A percentile compares a stretch with the other conserved stretches of the same genome.
phyloP scores from a whole-genome alignment of 148 eudicot genomes.

The Rhododendron kiyosumense region DNA sequence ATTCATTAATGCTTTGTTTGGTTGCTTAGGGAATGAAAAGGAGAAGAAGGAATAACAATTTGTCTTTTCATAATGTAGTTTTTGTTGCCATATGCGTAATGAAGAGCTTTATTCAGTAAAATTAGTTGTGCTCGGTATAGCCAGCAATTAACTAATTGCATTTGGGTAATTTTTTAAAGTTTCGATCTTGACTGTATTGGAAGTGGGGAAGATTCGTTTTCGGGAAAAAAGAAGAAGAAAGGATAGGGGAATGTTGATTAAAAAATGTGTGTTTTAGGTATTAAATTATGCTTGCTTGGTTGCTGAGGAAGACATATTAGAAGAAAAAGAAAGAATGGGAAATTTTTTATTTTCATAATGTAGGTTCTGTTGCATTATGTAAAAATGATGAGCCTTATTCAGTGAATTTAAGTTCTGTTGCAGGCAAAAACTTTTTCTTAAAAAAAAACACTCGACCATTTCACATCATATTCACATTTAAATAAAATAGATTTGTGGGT shows the following conservation, averaged over 20 bases:
- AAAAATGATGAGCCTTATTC: background rate
- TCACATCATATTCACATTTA: background rate
- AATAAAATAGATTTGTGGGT: no score
- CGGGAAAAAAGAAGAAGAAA: no score
- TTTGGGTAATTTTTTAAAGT: background rate
- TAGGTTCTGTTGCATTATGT: background rate
- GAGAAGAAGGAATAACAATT: background rate
- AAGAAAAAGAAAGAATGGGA: background rate
- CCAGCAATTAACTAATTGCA: background rate
- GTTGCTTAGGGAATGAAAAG: background rate
- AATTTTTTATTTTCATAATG: background rate
- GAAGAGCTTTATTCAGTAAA: no score
- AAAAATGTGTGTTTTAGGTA: conserved; percentile 1
- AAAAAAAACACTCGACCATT: background rate
- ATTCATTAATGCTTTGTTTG: background rate
- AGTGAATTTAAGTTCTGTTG: background rate
- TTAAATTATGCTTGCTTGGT: conserved; percentile 3
- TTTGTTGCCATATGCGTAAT: background rate
- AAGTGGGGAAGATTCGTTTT: background rate
- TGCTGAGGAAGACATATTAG: background rate
- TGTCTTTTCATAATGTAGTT: background rate
- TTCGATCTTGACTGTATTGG: background rate
- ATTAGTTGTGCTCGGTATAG: no score
- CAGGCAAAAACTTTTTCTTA: background rate
- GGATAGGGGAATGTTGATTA: no score